Evolutionary conservation across 169 alveolate species (phyloP).

Genomic region (Plasmodium vinckei): DNA sequence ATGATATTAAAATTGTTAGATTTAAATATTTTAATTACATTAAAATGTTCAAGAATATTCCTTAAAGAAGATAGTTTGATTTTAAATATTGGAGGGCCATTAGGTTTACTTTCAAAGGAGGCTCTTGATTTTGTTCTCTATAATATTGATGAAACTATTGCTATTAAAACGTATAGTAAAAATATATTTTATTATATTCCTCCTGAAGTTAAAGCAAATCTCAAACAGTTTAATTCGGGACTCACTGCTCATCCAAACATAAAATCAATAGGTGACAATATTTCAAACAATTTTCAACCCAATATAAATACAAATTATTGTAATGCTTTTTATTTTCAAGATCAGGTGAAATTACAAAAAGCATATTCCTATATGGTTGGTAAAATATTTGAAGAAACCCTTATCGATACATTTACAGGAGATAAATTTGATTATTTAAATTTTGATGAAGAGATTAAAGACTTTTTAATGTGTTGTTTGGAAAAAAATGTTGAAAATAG

Average conservation of each 20-base stretch:
- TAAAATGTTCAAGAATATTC: constrained; percentile 54
- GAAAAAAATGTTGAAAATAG: constrained; percentile 13
- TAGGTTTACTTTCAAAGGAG: constrained; percentile 27
- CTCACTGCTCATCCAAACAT: neutral
- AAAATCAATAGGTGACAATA: neutral
- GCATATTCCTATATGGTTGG: constrained; percentile 73
- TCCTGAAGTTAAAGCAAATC: constrained; percentile 20
- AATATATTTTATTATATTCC: constrained; percentile 50
- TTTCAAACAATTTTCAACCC: neutral
- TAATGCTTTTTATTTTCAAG: constrained; percentile 29
- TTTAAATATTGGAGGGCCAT: constrained; percentile 43
- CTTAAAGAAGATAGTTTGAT: constrained; percentile 46
- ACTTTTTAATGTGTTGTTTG: constrained; percentile 24
- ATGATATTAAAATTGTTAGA: constrained; percentile 10
- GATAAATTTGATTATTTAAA: constrained; percentile 61
- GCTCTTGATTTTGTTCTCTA: constrained; percentile 22
- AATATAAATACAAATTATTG: neutral
- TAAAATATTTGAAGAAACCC: constrained; percentile 57
- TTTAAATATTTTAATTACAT: constrained; percentile 8
- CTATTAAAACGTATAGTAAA: constrained; percentile 45
- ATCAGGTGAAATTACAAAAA: constrained; percentile 28
- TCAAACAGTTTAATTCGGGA: neutral
- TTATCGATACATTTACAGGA: constrained; percentile 67
- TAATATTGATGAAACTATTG: constrained; percentile 42
- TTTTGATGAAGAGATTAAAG: constrained; percentile 50